Conservation (phyloP, 2,329 filamentous ascomycete species). For the Alternaria sp. region DNA sequence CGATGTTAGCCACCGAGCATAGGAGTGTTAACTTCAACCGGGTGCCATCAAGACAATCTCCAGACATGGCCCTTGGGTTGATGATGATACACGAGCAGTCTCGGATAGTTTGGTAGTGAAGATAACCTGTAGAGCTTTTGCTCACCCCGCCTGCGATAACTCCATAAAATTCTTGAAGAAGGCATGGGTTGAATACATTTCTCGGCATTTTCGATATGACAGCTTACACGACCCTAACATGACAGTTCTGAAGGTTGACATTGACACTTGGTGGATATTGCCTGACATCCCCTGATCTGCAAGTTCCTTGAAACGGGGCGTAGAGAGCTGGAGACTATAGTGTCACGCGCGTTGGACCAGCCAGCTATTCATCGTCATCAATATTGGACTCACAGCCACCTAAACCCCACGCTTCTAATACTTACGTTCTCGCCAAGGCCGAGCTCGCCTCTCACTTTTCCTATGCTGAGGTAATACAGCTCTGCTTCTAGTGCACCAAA, state of each 20-base stretch:
- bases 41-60: background rate
- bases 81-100: background rate
- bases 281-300: background rate
- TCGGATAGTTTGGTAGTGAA: background rate
- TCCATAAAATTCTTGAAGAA: background rate
- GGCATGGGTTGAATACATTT: background rate
- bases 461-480: background rate
- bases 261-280: background rate
- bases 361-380: conserved; percentile 1
- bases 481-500: conserved; percentile 1
- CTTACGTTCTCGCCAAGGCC: conserved; percentile 14
- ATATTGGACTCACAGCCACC: conserved; percentile 1
- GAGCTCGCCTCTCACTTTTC: conserved; percentile 1
- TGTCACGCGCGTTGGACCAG: background rate
- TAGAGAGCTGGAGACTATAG: background rate
- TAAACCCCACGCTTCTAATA: conserved; percentile 7
- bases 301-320: background rate
- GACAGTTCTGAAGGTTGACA: background rate
- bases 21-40: background rate
- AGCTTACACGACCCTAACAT: background rate
- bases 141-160: background rate
- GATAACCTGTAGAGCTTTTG: background rate
- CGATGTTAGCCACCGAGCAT: background rate
- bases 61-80: background rate
- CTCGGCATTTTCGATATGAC: background rate